Conservation (phyloP, 2,329 filamentous ascomycete genomes). For the Incumbomyces delicatus region DNA sequence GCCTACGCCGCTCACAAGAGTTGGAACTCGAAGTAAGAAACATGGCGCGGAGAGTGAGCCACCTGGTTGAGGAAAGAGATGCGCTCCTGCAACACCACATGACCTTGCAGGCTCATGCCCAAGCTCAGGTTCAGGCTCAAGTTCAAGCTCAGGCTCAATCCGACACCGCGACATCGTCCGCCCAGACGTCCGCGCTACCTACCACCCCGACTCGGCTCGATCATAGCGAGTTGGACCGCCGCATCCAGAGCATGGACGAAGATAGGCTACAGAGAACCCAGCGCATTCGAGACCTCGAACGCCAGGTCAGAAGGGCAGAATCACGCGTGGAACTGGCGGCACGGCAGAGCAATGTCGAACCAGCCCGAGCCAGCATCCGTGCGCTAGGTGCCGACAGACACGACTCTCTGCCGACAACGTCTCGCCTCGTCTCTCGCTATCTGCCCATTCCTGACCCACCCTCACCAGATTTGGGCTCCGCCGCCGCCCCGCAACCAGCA, state of each 20-base stretch:
- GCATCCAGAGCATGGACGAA: conserved; percentile 10
- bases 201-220: conserved; percentile 5
- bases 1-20: conserved; percentile 15
- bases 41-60: conserved; percentile 1
- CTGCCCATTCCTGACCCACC: not conserved
- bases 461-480: not conserved
- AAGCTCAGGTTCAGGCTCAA: too few relatives aligned
- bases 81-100: not conserved
- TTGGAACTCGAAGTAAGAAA: conserved; percentile 13
- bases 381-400: not conserved
- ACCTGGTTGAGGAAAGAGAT: conserved; percentile 3
- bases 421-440: not conserved
- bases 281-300: conserved; percentile 15
- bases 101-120: not conserved
- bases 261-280: conserved; percentile 10
- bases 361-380: not conserved
- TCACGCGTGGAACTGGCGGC: conserved; percentile 15
- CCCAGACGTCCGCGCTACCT: conserved; percentile 14
- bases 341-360: conserved; percentile 4
- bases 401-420: not conserved
- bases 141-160: too few relatives aligned
- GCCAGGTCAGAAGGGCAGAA: conserved; percentile 18
- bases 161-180: conserved; percentile 5
- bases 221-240: conserved; percentile 2
- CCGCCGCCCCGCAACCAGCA: too few relatives aligned